phyloP scores from a whole-genome alignment of 1,284 basidiomycete species.

The Stereum hirsutum region DNA sequence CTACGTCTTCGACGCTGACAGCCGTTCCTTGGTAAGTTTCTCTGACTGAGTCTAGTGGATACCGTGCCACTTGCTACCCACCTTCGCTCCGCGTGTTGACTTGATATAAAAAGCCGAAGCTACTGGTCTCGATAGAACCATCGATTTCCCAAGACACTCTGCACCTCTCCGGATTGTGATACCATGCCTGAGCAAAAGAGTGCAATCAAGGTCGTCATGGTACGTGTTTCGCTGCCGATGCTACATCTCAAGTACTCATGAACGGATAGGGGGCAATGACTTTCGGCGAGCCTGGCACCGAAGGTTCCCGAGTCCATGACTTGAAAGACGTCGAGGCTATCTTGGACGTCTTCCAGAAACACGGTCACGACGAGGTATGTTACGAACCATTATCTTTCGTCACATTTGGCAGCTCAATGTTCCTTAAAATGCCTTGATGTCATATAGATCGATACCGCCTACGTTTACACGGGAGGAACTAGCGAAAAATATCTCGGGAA shows the following conservation, averaged over 20 bases:
- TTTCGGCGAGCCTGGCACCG: conserved; percentile 18
- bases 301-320: conserved; percentile 38
- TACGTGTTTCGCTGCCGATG: conserved; percentile 10
- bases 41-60: too few relatives aligned
- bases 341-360: conserved; percentile 44
- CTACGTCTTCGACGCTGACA: too few relatives aligned
- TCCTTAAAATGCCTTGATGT: background rate
- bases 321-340: conserved; percentile 42
- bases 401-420: conserved; percentile 19
- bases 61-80: too few relatives aligned
- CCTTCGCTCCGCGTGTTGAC: too few relatives aligned
- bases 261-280: conserved; percentile 23
- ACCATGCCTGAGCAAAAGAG: conserved; percentile 20
- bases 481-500: conserved; percentile 36
- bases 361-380: conserved; percentile 44
- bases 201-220: conserved; percentile 32
- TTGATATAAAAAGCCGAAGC: too few relatives aligned
- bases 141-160: too few relatives aligned
- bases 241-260: background rate
- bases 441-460: conserved; percentile 38
- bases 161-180: too few relatives aligned
- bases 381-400: background rate
- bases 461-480: conserved; percentile 38
- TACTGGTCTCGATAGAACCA: too few relatives aligned
- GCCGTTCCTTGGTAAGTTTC: too few relatives aligned